Conservation (phyloP, 164 flowering plant genomes). For the Echeveria elegans region DNA sequence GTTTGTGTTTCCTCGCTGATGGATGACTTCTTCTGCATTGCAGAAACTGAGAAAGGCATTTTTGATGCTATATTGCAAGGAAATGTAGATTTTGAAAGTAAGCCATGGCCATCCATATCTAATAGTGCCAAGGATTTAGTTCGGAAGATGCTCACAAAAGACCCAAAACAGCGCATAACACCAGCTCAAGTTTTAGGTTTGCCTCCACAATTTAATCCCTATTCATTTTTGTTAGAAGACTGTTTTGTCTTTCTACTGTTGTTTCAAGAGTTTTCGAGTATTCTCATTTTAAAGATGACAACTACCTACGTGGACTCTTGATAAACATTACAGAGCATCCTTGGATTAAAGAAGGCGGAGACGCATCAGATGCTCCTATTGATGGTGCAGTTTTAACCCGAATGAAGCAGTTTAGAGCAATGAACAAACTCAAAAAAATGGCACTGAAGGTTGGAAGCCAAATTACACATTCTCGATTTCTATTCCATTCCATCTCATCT, state of each 20-base stretch:
- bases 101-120: slow-evolving; percentile 82
- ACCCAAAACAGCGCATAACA: slow-evolving; percentile 72
- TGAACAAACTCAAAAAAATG: slow-evolving; percentile 92
- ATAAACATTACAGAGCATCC: slow-evolving; percentile 52
- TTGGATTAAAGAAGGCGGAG: slow-evolving; percentile 85
- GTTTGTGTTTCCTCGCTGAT: background rate
- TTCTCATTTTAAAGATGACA: background rate
- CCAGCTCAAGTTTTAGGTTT: slow-evolving; percentile 82
- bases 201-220: background rate
- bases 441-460: slow-evolving; percentile 59
- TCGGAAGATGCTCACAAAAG: slow-evolving; percentile 68
- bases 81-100: slow-evolving; percentile 54
- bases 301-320: background rate
- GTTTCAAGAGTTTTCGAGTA: background rate
- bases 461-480: background rate
- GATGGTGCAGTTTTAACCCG: slow-evolving; percentile 87
- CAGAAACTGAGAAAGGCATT: slow-evolving; percentile 81
- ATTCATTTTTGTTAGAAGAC: no score
- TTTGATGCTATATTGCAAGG: slow-evolving; percentile 71
- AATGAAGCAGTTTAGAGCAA: slow-evolving; percentile 93
- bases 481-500: background rate
- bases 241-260: no score
- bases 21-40: slow-evolving; percentile 3
- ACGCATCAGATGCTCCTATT: slow-evolving; percentile 85
- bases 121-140: slow-evolving; percentile 76